Evolutionary conservation across 2,329 filamentous ascomycete genomes (phyloP).

Genomic region (Lasiodiplodia citricola): DNA sequence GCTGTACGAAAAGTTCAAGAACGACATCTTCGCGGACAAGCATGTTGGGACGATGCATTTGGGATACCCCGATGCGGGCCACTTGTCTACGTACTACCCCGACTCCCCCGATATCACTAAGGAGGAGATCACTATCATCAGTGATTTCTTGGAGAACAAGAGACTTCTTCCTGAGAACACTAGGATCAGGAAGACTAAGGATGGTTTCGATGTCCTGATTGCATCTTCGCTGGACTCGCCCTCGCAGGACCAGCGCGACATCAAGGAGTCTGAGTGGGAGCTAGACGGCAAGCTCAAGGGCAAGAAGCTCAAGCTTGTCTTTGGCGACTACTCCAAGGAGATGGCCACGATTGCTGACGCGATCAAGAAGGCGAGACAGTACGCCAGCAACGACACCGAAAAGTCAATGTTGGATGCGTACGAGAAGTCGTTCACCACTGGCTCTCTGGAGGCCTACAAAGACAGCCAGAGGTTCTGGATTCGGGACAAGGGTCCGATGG

Average conservation of each 20-base stretch:
- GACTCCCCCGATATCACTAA: conserved; percentile 54
- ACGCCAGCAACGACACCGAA: conserved; percentile 53
- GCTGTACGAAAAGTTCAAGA: conserved; percentile 51
- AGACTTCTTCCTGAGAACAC: conserved; percentile 57
- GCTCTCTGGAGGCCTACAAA: conserved; percentile 57
- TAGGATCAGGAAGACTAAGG: conserved; percentile 50
- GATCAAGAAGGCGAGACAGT: conserved; percentile 53
- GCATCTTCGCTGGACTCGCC: conserved; percentile 53
- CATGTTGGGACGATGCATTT: conserved; percentile 52
- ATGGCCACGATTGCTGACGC: conserved; percentile 54
- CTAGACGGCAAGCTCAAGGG: conserved; percentile 49
- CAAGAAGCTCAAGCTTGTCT: conserved; percentile 53
- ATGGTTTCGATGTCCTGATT: conserved; percentile 55
- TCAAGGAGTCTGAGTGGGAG: conserved; percentile 53
- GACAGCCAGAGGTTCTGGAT: conserved; percentile 60
- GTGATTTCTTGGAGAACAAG: conserved; percentile 53
- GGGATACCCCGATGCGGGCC: conserved; percentile 55
- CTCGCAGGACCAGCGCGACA: conserved; percentile 45
- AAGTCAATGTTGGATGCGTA: conserved; percentile 54
- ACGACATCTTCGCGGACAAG: conserved; percentile 51
- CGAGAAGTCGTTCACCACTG: conserved; percentile 56
- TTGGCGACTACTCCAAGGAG: conserved; percentile 53
- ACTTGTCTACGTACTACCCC: conserved; percentile 58
- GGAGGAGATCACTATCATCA: conserved; percentile 53
- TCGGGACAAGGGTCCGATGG: conserved; percentile 56